Conservation (phyloP, 148 eudicot genomes). For the Vaccinium vitisidaea region DNA sequence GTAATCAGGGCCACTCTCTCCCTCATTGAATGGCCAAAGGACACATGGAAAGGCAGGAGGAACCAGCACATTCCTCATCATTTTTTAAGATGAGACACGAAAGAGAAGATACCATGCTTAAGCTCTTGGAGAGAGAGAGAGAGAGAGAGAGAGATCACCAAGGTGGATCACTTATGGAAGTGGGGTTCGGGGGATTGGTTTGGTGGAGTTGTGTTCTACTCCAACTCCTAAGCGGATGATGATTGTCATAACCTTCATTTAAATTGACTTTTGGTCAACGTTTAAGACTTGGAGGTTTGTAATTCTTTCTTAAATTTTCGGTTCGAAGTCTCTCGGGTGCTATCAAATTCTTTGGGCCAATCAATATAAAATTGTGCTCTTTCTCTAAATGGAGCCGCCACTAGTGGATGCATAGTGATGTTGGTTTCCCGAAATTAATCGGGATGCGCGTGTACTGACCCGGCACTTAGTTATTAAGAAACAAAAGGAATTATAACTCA, state of each 20-base stretch:
- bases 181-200: background rate
- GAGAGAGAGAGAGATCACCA: background rate
- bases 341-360: too few species aligned
- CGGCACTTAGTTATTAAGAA: too few species aligned
- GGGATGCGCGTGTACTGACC: too few species aligned
- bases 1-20: conserved; percentile 19
- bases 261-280: too few species aligned
- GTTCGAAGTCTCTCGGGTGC: too few species aligned
- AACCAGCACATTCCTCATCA: conserved; percentile 16
- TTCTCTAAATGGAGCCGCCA: too few species aligned
- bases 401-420: too few species aligned
- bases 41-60: conserved; percentile 20
- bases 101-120: conserved; percentile 19
- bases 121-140: background rate
- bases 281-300: too few species aligned
- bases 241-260: background rate
- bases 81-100: background rate
- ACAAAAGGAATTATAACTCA: too few species aligned
- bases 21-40: conserved; percentile 11
- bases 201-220: background rate
- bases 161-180: background rate
- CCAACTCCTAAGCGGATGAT: conserved; percentile 9
- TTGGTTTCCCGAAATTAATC: too few species aligned
- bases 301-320: too few species aligned
- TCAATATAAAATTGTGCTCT: too few species aligned